Evolutionary conservation across 2,329 filamentous ascomycete species (phyloP), one percentile per base, ranked within the genome.

Genomic region (Albophoma yamanashiensis): DNA sequence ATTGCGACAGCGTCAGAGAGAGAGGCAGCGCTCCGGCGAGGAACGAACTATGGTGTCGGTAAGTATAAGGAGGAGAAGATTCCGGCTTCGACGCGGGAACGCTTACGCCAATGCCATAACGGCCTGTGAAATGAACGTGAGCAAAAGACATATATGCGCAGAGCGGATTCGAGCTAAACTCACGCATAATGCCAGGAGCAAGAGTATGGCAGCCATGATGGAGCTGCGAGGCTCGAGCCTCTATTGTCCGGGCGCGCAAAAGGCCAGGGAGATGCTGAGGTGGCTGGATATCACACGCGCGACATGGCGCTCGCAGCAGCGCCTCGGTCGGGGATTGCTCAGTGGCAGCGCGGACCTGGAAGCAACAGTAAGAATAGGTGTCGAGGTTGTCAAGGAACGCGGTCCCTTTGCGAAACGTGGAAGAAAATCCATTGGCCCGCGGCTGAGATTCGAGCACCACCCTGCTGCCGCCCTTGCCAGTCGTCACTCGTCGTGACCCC

Each of bases 11-110:
- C 60, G 88, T 85, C 79, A 99, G 90, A 61, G 91, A 92, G 57
- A 99, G 81, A 43, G 94, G 94, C 65, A 99, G 80, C 66, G 91
- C 89, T 75, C 94, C 94, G 66, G 93, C 92, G 60, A 96, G 82
- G 73, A 97, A 97, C 61, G 94, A 97, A 68, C 93, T 97, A 42
- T 31, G 42, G n/a, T 31, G 55, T 38, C 39, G 9, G 55, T 61
- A 43, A 61, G 56, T 43, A 38, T 25, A 47, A n/a, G 4, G 50
- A 31, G 22, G 55, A 42, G 27, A 31, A 31, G 27, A 14, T 15
- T 11, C 27, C 22, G 17, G 38, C 25, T 17, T 56, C 40, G 53
- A 14, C 42, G 4, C 25, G 56, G 31, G 55, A 15, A 22, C 42
- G 76, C 80, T 63, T 79, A 84, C 82, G 81, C 80, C 69, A 84